Evolutionary conservation across 1,284 basidiomycete species (phyloP).

Genomic region (Cystobasidiaceae sp.): DNA sequence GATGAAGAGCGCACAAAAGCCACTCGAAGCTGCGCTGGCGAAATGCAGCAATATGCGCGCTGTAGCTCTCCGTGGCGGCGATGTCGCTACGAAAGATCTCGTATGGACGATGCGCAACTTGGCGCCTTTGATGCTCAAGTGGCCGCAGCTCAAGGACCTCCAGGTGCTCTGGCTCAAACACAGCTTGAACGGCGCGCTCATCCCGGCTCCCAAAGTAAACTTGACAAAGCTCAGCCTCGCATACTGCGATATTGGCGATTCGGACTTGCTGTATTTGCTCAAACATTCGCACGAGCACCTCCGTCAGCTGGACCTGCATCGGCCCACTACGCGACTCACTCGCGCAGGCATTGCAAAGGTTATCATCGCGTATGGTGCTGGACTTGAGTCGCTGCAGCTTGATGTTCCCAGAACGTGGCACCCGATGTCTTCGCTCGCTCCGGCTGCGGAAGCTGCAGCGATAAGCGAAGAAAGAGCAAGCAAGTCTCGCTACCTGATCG

Average conservation of each 20-base stretch:
- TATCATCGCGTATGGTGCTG: slow-evolving; percentile 2
- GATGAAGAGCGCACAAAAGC: slow-evolving; percentile 17
- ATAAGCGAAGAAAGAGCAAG: slow-evolving; percentile 1
- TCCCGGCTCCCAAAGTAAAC: slow-evolving; percentile 7
- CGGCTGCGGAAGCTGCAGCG: not conserved
- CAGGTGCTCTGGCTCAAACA: slow-evolving; percentile 23
- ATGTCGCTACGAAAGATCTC: slow-evolving; percentile 25
- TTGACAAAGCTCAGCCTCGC: slow-evolving; percentile 9
- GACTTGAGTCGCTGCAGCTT: slow-evolving; percentile 10
- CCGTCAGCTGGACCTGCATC: slow-evolving; percentile 5
- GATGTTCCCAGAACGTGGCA: slow-evolving; percentile 14
- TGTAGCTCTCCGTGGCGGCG: slow-evolving; percentile 31
- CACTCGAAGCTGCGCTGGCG: slow-evolving; percentile 18
- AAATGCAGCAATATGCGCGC: slow-evolving; percentile 24
- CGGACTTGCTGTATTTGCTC: slow-evolving; percentile 4
- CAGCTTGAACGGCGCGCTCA: not conserved
- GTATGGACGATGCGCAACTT: slow-evolving; percentile 28
- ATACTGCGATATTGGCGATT: slow-evolving; percentile 10
- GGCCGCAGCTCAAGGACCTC: not conserved
- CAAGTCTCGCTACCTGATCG: slow-evolving; percentile 10
- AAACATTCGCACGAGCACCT: slow-evolving; percentile 1
- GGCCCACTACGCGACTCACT: slow-evolving; percentile 2
- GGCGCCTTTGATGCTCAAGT: not conserved
- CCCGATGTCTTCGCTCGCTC: not conserved
- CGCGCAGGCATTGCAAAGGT: slow-evolving; percentile 4